Percentiles rank a stretch among this genome's conserved stretches.
Evolutionary conservation across 2,329 filamentous ascomycete genomes (phyloP).

Genomic region (Hypoxylon sp.): DNA sequence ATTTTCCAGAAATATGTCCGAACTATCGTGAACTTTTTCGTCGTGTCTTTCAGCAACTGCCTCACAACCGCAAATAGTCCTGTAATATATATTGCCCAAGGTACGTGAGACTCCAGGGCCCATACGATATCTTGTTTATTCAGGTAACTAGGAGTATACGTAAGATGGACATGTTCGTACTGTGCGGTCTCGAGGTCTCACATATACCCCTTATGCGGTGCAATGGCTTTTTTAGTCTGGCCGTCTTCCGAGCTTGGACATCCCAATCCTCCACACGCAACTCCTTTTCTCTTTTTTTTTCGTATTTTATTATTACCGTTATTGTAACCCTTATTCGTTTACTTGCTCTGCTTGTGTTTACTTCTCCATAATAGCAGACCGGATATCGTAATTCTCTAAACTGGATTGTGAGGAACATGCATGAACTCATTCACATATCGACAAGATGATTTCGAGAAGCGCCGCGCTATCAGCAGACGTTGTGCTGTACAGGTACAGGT

Average conservation of each 20-base stretch:
- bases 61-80: too few relatives aligned
- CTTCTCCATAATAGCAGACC: conserved; percentile 16
- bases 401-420: conserved; percentile 25
- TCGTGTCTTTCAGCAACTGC: background rate
- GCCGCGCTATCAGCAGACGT: background rate
- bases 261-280: background rate
- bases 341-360: conserved; percentile 15
- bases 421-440: conserved; percentile 5
- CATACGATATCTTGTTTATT: too few relatives aligned
- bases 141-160: too few relatives aligned
- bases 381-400: conserved; percentile 29
- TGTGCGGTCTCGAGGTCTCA: conserved; percentile 19
- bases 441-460: conserved; percentile 30
- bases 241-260: background rate
- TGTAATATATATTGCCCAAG: too few relatives aligned
- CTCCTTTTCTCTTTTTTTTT: background rate
- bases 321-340: background rate
- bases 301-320: too few relatives aligned
- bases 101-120: too few relatives aligned
- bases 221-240: conserved; percentile 6
- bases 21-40: background rate
- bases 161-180: too few relatives aligned
- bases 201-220: conserved; percentile 23
- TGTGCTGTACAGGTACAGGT: background rate
- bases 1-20: conserved; percentile 10